Evolutionary conservation across 2,329 filamentous ascomycete genomes (phyloP).

Genomic region (Amauroascus niger): DNA sequence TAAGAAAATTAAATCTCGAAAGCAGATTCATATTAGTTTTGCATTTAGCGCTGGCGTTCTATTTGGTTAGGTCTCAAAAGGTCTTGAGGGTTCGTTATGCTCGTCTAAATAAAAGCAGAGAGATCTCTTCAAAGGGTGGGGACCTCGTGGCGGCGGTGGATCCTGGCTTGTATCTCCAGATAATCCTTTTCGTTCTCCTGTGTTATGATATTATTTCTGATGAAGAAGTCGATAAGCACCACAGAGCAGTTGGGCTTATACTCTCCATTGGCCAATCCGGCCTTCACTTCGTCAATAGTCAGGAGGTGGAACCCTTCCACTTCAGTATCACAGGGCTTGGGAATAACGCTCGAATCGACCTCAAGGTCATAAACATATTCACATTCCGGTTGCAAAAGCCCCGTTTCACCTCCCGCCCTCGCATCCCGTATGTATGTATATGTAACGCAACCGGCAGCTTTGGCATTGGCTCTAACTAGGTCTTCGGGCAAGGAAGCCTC

Average conservation of each 20-base stretch:
- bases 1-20: conserved; percentile 14
- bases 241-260: conserved; percentile 93
- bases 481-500: conserved; percentile 71
- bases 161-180: conserved; percentile 60
- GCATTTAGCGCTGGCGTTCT: conserved; percentile 37
- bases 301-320: conserved; percentile 75
- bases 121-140: conserved; percentile 42
- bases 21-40: conserved; percentile 22
- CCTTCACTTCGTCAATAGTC: conserved; percentile 64
- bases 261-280: conserved; percentile 57
- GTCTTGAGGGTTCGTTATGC: neutral
- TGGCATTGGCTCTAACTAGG: conserved; percentile 53
- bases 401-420: conserved; percentile 67
- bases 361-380: conserved; percentile 88
- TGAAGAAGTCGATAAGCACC: conserved; percentile 79
- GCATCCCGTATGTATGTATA: conserved; percentile 75
- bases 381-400: conserved; percentile 77
- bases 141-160: conserved; percentile 74
- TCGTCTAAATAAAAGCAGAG: conserved; percentile 6
- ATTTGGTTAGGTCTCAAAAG: conserved; percentile 12
- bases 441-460: conserved; percentile 59
- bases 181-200: conserved; percentile 68
- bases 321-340: conserved; percentile 75
- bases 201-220: conserved; percentile 72
- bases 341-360: conserved; percentile 57